Conservation (phyloP, 1,284 basidiomycete genomes). For the Apiotrichum porosum region DNA sequence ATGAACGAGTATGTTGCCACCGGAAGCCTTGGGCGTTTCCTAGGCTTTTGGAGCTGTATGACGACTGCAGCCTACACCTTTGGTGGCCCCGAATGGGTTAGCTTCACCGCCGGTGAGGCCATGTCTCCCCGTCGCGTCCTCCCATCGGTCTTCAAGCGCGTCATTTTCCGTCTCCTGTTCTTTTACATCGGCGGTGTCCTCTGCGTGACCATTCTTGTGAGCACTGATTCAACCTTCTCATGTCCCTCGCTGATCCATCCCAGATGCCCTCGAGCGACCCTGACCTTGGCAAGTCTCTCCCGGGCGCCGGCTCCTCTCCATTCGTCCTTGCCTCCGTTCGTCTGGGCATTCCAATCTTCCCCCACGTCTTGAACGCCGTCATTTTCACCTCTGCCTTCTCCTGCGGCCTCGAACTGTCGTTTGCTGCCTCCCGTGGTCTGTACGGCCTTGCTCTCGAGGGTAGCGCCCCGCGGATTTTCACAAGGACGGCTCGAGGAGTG, state of each 20-base stretch:
- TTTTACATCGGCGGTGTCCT: slow-evolving; percentile 60
- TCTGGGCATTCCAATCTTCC: slow-evolving; percentile 65
- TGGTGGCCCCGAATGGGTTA: slow-evolving; percentile 11
- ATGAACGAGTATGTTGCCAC: slow-evolving; percentile 40
- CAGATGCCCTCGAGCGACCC: slow-evolving; percentile 58
- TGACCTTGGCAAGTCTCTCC: slow-evolving; percentile 52
- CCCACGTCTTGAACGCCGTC: slow-evolving; percentile 51
- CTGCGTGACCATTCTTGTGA: slow-evolving; percentile 69
- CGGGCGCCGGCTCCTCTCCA: slow-evolving; percentile 64
- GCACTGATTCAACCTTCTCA: no score
- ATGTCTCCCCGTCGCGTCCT: slow-evolving; percentile 65
- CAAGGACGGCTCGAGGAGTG: slow-evolving; percentile 61
- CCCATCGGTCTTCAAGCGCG: slow-evolving; percentile 63
- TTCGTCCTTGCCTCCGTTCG: slow-evolving; percentile 63
- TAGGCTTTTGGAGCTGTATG: not conserved
- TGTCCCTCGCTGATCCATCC: no score
- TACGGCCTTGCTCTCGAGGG: no score
- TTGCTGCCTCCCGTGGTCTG: no score
- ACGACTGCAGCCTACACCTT: no score
- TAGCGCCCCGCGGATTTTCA: slow-evolving; percentile 51
- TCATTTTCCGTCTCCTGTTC: slow-evolving; percentile 62
- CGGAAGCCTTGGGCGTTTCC: slow-evolving; percentile 13
- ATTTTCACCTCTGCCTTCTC: no score
- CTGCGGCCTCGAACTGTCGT: no score
- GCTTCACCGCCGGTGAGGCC: slow-evolving; percentile 36